Conservation (phyloP, 1,139 yeast species). For the Pichia sp. region DNA sequence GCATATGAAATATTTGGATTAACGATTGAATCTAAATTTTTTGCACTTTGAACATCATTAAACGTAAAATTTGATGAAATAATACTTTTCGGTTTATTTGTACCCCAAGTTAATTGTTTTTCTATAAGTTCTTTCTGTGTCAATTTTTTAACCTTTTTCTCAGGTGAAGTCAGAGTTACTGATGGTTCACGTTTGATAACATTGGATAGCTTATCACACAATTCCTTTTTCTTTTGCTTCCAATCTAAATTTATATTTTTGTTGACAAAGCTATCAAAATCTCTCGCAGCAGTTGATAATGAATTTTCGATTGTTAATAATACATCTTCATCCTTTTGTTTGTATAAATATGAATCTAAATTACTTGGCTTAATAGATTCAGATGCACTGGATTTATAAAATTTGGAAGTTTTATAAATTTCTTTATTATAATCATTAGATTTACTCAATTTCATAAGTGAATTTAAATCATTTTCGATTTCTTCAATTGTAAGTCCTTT, state of each 20-base stretch:
- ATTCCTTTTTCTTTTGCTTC: slow-evolving; percentile 68
- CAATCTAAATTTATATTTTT: slow-evolving; percentile 77
- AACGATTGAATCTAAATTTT: slow-evolving; percentile 19
- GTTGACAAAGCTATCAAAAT: slow-evolving; percentile 73
- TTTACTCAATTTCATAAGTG: not conserved
- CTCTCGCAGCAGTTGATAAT: slow-evolving; percentile 65
- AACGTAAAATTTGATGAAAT: slow-evolving; percentile 28
- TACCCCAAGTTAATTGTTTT: slow-evolving; percentile 26
- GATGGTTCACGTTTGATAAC: slow-evolving; percentile 24
- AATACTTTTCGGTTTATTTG: slow-evolving; percentile 22
- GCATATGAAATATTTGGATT: slow-evolving; percentile 31
- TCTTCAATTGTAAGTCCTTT: slow-evolving; percentile 89
- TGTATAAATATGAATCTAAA: slow-evolving; percentile 53
- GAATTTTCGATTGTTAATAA: slow-evolving; percentile 80
- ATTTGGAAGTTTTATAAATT: not conserved
- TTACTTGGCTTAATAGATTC: slow-evolving; percentile 22
- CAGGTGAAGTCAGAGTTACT: slow-evolving; percentile 12
- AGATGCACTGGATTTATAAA: not conserved
- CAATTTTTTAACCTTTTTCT: slow-evolving; percentile 17
- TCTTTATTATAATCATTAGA: not conserved
- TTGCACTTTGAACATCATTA: slow-evolving; percentile 23
- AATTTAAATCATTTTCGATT: slow-evolving; percentile 31
- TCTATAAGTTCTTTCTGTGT: slow-evolving; percentile 18
- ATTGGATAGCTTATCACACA: slow-evolving; percentile 63
- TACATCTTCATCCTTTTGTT: slow-evolving; percentile 78